A percentile compares a stretch with the other conserved stretches of the same genome.
phyloP scores from a whole-genome alignment of 768 basidiomycete species.

The Pisolithus tinctorius region DNA sequence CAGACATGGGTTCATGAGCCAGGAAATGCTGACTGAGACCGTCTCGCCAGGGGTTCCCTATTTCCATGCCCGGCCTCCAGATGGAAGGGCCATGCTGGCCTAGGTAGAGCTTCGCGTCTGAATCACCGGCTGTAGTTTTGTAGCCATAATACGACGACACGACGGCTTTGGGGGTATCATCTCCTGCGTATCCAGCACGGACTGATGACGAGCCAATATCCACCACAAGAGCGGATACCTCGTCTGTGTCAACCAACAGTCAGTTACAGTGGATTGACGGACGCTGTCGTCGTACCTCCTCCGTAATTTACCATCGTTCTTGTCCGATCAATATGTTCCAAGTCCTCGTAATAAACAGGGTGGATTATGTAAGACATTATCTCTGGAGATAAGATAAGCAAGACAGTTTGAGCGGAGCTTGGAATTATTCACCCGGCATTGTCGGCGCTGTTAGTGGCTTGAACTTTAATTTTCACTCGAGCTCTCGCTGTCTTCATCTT shows the following conservation, averaged over 20 bases:
- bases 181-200: conserved; percentile 95
- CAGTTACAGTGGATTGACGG: neutral
- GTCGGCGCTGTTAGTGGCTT: too few relatives aligned
- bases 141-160: conserved; percentile 88
- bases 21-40: conserved; percentile 61
- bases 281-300: conserved; percentile 50
- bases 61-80: conserved; percentile 88
- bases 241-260: conserved; percentile 48
- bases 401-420: too few relatives aligned
- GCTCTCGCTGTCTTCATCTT: too few relatives aligned
- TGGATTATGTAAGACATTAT: too few relatives aligned
- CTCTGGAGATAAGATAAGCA: too few relatives aligned
- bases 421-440: too few relatives aligned
- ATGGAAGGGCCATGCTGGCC: conserved; percentile 86
- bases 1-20: neutral
- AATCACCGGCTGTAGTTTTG: conserved; percentile 32
- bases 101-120: conserved; percentile 57
- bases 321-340: too few relatives aligned
- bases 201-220: conserved; percentile 89
- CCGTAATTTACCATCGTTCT: conserved; percentile 74
- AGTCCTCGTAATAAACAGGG: too few relatives aligned
- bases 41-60: conserved; percentile 76
- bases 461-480: too few relatives aligned
- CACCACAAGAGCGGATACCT: conserved; percentile 93
- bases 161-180: conserved; percentile 90